Percentiles rank a stretch among this genome's conserved stretches.
Conservation (phyloP, 257 asterid species). For the Echites panduratus region DNA sequence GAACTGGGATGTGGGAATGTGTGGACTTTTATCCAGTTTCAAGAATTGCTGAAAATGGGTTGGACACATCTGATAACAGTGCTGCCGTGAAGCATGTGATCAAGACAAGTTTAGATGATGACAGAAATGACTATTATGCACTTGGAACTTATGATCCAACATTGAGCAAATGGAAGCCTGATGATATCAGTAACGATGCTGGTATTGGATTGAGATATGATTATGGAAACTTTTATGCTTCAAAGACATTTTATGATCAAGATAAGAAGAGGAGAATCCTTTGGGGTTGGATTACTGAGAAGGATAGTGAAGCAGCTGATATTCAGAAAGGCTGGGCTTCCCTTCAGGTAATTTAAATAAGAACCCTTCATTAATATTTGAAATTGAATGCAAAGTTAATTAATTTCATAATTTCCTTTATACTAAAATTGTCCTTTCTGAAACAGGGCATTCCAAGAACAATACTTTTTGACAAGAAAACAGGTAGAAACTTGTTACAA, state of each 20-base stretch:
- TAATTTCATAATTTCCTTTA: background rate
- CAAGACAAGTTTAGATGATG: conserved; percentile 81
- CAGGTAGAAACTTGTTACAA: conserved; percentile 48
- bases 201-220: conserved; percentile 79
- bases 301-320: conserved; percentile 62
- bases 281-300: conserved; percentile 88
- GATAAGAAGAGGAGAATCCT: conserved; percentile 56
- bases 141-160: conserved; percentile 47
- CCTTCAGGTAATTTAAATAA: conserved; percentile 37
- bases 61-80: conserved; percentile 59
- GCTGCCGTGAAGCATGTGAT: conserved; percentile 57
- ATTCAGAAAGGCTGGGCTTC: conserved; percentile 78
- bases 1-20: conserved; percentile 93
- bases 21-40: conserved; percentile 81
- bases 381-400: background rate
- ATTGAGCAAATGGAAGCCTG: conserved; percentile 51
- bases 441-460: conserved; percentile 64
- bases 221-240: conserved; percentile 73
- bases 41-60: conserved; percentile 33
- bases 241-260: conserved; percentile 74
- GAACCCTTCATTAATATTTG: background rate
- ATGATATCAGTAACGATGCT: conserved; percentile 46
- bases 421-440: background rate
- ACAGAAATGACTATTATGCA: conserved; percentile 66
- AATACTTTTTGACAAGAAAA: conserved; percentile 48